phyloP scores from a whole-genome alignment of 2,329 filamentous ascomycete species.

The Pleomassaria siparia region DNA sequence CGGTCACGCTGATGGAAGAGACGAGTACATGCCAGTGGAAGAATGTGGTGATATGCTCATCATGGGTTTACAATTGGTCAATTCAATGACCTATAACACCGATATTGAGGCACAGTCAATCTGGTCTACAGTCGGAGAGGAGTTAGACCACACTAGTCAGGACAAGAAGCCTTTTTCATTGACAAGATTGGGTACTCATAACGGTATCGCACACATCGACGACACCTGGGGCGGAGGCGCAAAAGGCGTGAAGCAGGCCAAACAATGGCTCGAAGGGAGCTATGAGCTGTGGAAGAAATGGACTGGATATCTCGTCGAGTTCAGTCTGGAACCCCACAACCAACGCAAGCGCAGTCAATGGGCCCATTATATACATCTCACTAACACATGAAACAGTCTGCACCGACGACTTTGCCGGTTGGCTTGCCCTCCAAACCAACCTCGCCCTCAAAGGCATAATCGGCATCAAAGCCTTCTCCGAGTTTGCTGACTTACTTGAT shows the following conservation, averaged over 20 bases:
- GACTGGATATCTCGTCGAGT: conserved; percentile 77
- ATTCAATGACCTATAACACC: conserved; percentile 67
- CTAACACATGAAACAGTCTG: conserved; percentile 54
- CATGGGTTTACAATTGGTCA: conserved; percentile 76
- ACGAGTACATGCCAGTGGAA: conserved; percentile 76
- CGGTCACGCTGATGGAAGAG: conserved; percentile 68
- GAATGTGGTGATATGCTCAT: conserved; percentile 83
- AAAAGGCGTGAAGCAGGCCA: conserved; percentile 59
- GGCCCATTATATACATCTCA: background rate
- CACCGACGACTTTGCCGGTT: conserved; percentile 83
- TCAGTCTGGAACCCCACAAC: conserved; percentile 70
- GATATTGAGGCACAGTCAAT: conserved; percentile 59
- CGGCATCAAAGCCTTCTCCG: conserved; percentile 76
- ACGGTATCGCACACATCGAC: conserved; percentile 62
- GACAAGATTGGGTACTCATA: conserved; percentile 49
- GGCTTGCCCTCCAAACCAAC: conserved; percentile 77
- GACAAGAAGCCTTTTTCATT: conserved; percentile 52
- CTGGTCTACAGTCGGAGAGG: conserved; percentile 53
- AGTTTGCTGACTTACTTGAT: conserved; percentile 65
- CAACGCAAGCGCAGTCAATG: conserved; percentile 54
- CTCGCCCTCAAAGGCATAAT: conserved; percentile 82
- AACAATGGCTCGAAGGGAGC: conserved; percentile 67
- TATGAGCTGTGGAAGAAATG: conserved; percentile 75
- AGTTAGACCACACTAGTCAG: conserved; percentile 20
- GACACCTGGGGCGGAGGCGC: conserved; percentile 59